Evolutionary conservation across 169 alveolate species (phyloP).

Genomic region (Cryptosporidium andersoni): DNA sequence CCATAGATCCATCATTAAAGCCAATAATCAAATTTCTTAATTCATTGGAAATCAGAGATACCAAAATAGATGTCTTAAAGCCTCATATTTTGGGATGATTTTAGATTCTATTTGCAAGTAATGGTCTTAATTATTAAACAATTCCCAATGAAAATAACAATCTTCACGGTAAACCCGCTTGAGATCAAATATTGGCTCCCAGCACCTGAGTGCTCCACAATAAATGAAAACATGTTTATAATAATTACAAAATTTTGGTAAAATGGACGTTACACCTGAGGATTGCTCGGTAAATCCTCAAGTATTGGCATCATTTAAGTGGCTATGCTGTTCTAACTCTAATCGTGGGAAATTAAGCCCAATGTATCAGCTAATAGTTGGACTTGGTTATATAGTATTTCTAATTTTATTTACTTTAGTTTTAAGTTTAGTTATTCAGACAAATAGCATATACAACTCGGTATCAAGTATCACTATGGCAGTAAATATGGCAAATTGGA

Average conservation of each 20-base stretch:
- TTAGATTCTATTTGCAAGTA: too few species aligned
- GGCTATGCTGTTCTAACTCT: conserved; percentile 12
- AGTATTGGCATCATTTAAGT: conserved; percentile 42
- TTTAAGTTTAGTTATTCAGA: conserved; percentile 35
- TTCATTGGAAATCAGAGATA: too few species aligned
- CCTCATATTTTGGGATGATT: too few species aligned
- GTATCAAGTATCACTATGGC: conserved; percentile 10
- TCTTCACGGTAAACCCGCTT: too few species aligned
- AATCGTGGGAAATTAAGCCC: conserved; percentile 47
- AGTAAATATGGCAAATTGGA: conserved; percentile 61
- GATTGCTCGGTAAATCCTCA: conserved; percentile 53
- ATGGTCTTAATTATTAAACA: too few species aligned
- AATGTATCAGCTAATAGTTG: conserved; percentile 62
- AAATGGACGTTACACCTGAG: conserved; percentile 38
- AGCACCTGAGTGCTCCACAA: too few species aligned
- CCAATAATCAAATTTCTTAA: too few species aligned
- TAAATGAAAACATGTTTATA: too few species aligned
- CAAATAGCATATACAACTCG: conserved; percentile 46
- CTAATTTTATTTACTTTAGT: conserved; percentile 29
- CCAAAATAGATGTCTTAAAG: too few species aligned
- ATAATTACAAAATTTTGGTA: neutral
- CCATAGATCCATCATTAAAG: too few species aligned
- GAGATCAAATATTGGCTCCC: too few species aligned
- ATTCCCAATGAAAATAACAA: too few species aligned
- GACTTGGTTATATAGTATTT: conserved; percentile 52